These are phyloP conservation scores for Ascochyta pisi DNA, from an alignment of 2,329 filamentous ascomycete species.

Conservation along the genomic window DNA sequence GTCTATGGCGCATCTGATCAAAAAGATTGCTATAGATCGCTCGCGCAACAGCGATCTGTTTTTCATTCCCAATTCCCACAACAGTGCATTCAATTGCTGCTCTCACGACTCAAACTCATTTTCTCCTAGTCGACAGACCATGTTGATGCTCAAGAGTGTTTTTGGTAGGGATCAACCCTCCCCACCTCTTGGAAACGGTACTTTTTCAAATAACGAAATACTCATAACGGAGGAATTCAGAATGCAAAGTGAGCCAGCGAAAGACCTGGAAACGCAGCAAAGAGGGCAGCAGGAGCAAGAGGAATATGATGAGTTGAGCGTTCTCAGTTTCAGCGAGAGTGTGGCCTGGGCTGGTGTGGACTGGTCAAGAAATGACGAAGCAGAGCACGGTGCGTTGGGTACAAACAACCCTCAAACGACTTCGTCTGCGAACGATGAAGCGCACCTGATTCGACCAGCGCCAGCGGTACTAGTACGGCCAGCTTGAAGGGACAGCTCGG, in stretches of 20 bases:
- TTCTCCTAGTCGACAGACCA: conserved; percentile 7
- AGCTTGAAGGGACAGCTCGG: neutral
- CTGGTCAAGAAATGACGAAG: neutral
- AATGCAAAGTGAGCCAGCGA: conserved; percentile 7
- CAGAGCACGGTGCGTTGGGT: neutral
- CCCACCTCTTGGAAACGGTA: neutral
- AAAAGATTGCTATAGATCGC: conserved; percentile 25
- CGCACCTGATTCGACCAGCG: conserved; percentile 1
- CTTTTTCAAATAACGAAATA: conserved; percentile 1
- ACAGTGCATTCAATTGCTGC: conserved; percentile 2
- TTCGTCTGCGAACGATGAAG: neutral
- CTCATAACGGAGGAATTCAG: conserved; percentile 17
- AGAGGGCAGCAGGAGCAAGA: neutral
- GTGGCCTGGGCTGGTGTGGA: neutral
- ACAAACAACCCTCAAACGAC: neutral
- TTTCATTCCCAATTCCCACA: conserved; percentile 3
- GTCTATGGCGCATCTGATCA: conserved; percentile 52
- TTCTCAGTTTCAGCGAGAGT: conserved; percentile 6
- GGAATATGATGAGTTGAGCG: conserved; percentile 3
- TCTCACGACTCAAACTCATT: conserved; percentile 2
- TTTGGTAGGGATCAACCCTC: conserved; percentile 8
- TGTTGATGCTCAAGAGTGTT: conserved; percentile 16
- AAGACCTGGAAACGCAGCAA: neutral
- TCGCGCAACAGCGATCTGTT: conserved; percentile 8
- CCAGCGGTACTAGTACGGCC: neutral